Evolutionary conservation across 805 yeast genomes (phyloP), one percentile per base, ranked within the genome.

Genomic region (Cyberlindnera maclurae): DNA sequence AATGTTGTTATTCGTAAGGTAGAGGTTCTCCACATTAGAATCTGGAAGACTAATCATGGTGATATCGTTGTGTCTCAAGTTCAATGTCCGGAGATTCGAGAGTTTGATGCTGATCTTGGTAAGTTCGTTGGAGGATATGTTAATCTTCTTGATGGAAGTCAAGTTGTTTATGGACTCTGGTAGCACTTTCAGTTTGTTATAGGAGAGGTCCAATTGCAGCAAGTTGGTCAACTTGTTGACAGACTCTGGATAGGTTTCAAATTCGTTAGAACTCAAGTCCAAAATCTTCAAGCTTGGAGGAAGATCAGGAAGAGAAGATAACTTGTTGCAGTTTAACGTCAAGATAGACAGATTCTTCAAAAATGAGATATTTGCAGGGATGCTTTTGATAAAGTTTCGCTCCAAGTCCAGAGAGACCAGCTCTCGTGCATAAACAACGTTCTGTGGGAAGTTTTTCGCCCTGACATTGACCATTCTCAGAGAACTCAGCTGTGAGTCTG

Each of bases 201-300:
- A 89, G 0, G 96, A 84, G 31, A 90, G 54, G 54, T 90, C 94
- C 45, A 93, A 66, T 38, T 80, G 81, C 31, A 67, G 62, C 38
- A 90, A 67, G 37, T 71, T 72, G 0, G 67, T 54, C 44, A 90
- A 67, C 17, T 72, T 68, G 46, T 77, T 75, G 15, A 90, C 64
- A 2, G 81, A 72, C 37, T 75, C 81, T 0, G 93, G 94, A 44
- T 77, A 79, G 2, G 47, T 48, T 33, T 69, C 69, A 52, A 84
- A 75, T 43, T 72, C 67, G 56, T 94, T 93, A 3, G 96, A 88
- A 2, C 95, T 77, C 33, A 93, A 61, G 55, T 93, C 86, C 46
- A 93, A 62, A 5, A 71, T 59, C 40, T 72, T 70, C 48, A 85
- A 63, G 32, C 65, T 65, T 31, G 85, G 62, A 15, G 70, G 69